Evolutionary conservation across 1,284 basidiomycete species (phyloP), one percentile per base, ranked within the genome.

Genomic region (Cerrena zonata): DNA sequence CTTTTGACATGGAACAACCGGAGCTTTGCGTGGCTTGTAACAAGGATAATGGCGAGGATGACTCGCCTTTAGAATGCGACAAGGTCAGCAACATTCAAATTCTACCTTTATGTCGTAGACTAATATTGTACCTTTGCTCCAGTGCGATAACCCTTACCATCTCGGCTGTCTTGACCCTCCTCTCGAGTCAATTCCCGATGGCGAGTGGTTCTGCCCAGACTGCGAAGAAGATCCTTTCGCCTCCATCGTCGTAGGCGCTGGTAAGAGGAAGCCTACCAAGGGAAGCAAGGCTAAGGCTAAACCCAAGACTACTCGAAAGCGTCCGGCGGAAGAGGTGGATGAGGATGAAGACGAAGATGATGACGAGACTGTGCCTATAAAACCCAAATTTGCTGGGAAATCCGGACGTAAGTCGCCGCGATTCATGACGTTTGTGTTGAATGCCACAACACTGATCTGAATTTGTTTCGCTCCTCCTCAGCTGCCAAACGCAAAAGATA

Each of bases 131-230:
- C 37, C 21, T 25, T 36, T 40, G 4, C 12, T 15, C 12, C 55
- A 93, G 86, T 98, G 94, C 65, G 94, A 97, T 62, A 77, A 79
- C 43, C 91, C 93, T 0, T 96, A 89, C 65, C 94, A 98, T 65
- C 72, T 89, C 12, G 75, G 74, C 3, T 98, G 94, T 65, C 77
- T 95, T 45, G 69, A 74, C 27, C 94, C 93, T 5, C 89, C 91
- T 2, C 69, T 98, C 45, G 64, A 70, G 13, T 80, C 74, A 1
- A 72, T 94, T 13, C 94, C 94, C 0, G 89, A 91, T 21, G 94
- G 89, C 34, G 90, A 94, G 66, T 95, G 92, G 92, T 94, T 94
- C 75, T 94, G 91, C 61, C 82, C 87, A 0, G 72, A 77, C 45
- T 94, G 91, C 56, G 62, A 61, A 37, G 63, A 66, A 13, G 60